Evolutionary conservation across 2,329 filamentous ascomycete genomes (phyloP).

Genomic region (Lachnellula hyalina): DNA sequence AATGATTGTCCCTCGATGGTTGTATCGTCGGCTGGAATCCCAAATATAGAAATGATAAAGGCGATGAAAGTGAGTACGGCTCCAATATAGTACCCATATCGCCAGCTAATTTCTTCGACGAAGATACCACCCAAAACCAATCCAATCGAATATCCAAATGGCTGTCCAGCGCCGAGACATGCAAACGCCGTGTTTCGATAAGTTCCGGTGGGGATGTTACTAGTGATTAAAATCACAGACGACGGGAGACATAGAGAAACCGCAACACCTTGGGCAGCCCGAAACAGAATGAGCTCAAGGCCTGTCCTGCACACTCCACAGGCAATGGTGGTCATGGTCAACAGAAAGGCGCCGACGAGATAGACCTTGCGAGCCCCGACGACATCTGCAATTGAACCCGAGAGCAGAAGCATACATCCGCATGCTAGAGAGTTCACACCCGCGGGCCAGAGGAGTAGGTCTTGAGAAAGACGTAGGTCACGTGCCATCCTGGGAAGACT

Average conservation of each 20-base stretch:
- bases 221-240: conserved; percentile 43
- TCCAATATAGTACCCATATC: conserved; percentile 43
- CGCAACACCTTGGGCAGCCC: conserved; percentile 39
- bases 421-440: conserved; percentile 31
- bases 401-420: conserved; percentile 41
- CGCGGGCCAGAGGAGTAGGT: conserved; percentile 32
- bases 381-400: conserved; percentile 44
- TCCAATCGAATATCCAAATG: conserved; percentile 45
- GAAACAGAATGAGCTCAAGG: conserved; percentile 40
- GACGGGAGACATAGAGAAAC: conserved; percentile 43
- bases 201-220: conserved; percentile 39
- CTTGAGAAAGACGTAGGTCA: conserved; percentile 29
- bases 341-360: conserved; percentile 38
- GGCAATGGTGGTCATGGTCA: conserved; percentile 37
- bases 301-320: conserved; percentile 36
- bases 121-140: conserved; percentile 46
- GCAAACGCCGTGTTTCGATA: conserved; percentile 45
- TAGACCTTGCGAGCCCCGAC: conserved; percentile 41
- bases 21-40: neutral
- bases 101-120: conserved; percentile 43
- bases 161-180: conserved; percentile 42
- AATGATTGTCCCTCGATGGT: neutral
- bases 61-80: conserved; percentile 32
- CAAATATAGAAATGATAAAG: neutral
- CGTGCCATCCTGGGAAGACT: conserved; percentile 37